Base-by-base conservation (phyloP, 441 rosid species). In the Dalechampia spathulata region DNA sequence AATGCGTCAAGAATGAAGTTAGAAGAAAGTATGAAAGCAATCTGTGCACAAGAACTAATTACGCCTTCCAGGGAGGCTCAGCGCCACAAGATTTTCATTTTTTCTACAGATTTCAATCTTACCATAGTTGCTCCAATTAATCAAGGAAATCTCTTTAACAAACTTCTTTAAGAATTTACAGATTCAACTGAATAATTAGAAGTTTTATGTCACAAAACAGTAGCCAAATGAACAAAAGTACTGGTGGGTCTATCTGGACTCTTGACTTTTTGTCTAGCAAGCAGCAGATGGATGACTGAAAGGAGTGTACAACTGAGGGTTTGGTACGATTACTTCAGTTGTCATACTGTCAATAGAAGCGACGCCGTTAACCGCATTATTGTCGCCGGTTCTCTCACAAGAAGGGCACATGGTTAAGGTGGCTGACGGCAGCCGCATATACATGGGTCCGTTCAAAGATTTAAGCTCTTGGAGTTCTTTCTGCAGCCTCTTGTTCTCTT, bases 381-480 rank as follows among this genome's bases (percentile, higher is more conserved):
- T 68, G 11, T 26, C 62, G 7, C 50, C 49, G 2, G 58, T 58
- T 43, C 72, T 73, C 71, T 84, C 81, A 60, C 91, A 85, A 4
- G 86, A 78, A 52, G 88, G 88, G 70, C 88, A 85, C 62, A 79
- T 58, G 28, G 71, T 69, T 62, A 78, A 76, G 38, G 80, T 72
- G 26, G 92, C 80, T 14, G 77, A 73, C 0, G 87, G 85, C 58
- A 74, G 38, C 44, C 79, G 71, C 87, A 72, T 71, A 34, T 66
- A 73, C 9, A 71, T 43, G 0, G 76, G 61, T 9, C 65, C 39
- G 64, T 85, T 90, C 60, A 73, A 26, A 17, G 87, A 74, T 64
- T 83, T 75, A 27, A 92, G 85, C 62, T 89, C 92, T 57, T 83
- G 87, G 37, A 92, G 58, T 64, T 92, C 98, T 75, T 63, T 75